These are phyloP conservation scores for Sporothrix mexicana DNA, from an alignment of 2,329 filamentous ascomycete species.

Conservation along the genomic window DNA sequence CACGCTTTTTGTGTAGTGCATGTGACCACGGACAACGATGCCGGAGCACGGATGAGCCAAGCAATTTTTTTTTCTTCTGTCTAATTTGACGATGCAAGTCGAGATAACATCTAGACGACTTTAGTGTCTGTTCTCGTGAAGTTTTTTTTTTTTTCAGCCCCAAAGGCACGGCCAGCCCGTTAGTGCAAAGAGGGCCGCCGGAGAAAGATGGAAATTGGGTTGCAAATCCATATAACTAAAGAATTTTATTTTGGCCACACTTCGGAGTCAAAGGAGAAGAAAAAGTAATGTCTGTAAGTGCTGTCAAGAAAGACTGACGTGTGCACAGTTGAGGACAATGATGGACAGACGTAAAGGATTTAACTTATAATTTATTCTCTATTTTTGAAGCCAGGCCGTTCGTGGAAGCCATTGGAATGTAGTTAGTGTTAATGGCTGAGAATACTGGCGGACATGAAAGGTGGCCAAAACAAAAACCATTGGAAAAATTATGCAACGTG, in stretches of 20 bases:
- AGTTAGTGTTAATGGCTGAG: background rate
- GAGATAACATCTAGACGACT: conserved; percentile 5
- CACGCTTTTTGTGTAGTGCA: background rate
- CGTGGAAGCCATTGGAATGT: background rate
- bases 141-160: background rate
- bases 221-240: background rate
- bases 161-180: background rate
- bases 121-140: background rate
- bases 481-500: conserved; percentile 4
- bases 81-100: background rate
- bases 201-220: background rate
- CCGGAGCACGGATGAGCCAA: background rate
- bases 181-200: background rate
- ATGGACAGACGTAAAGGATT: background rate
- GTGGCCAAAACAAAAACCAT: background rate
- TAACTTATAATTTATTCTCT: background rate
- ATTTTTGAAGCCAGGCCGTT: background rate
- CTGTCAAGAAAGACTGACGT: background rate
- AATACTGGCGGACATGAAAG: background rate
- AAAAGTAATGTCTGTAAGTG: background rate
- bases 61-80: background rate
- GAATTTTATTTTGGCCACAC: background rate
- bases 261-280: background rate
- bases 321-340: background rate
- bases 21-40: background rate